Evolutionary conservation across 2,329 filamentous ascomycete genomes (phyloP).

Genomic region (Diaporthe citri): DNA sequence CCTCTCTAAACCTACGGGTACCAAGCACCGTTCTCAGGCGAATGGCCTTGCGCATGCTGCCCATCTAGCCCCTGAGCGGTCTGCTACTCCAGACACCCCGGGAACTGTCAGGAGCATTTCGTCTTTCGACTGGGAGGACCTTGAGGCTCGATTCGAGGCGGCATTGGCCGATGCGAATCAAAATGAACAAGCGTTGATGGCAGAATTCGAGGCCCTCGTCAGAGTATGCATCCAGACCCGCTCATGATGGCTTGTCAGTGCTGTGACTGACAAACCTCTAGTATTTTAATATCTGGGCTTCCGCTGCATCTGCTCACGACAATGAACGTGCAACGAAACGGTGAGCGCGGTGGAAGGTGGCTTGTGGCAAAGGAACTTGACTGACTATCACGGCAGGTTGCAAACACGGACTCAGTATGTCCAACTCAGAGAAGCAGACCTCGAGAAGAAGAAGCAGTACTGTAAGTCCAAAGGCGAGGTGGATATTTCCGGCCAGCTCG

Average conservation of each 20-base stretch:
- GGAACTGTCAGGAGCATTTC: slow-evolving; percentile 56
- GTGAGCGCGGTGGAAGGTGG: slow-evolving; percentile 54
- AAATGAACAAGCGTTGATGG: slow-evolving; percentile 74
- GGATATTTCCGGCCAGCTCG: background rate
- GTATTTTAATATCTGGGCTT: slow-evolving; percentile 86
- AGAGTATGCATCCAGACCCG: slow-evolving; percentile 60
- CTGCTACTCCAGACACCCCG: slow-evolving; percentile 60
- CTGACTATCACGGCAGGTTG: slow-evolving; percentile 63
- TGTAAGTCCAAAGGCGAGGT: slow-evolving; percentile 67
- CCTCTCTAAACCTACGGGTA: slow-evolving; percentile 42
- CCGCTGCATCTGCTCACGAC: slow-evolving; percentile 78
- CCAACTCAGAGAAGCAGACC: slow-evolving; percentile 76
- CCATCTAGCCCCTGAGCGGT: slow-evolving; percentile 63
- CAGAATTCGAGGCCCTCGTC: slow-evolving; percentile 76
- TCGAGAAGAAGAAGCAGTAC: slow-evolving; percentile 82
- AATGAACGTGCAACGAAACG: slow-evolving; percentile 83
- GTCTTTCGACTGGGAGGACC: slow-evolving; percentile 81
- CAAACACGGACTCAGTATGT: slow-evolving; percentile 85
- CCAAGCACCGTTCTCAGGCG: slow-evolving; percentile 50
- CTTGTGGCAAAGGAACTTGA: slow-evolving; percentile 5
- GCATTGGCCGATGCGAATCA: slow-evolving; percentile 73
- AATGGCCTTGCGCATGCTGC: slow-evolving; percentile 59
- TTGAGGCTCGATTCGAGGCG: slow-evolving; percentile 76
- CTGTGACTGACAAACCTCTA: slow-evolving; percentile 51
- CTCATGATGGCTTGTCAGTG: background rate